Evolutionary conservation across 768 basidiomycete species (phyloP).

Genomic region (Cyclocybe cylindracea): DNA sequence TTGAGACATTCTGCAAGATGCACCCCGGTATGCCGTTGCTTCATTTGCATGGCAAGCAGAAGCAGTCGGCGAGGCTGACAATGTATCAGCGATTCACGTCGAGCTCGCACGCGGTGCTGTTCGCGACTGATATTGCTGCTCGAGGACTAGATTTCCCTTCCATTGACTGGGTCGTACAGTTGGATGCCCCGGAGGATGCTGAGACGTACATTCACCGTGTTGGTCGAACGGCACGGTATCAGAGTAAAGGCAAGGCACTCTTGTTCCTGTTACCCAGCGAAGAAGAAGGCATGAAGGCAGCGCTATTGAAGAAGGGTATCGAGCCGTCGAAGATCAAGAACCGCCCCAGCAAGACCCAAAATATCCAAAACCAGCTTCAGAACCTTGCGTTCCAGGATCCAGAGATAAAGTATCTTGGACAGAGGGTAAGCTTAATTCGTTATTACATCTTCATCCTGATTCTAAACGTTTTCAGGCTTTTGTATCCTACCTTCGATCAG

Average conservation of each 20-base stretch:
- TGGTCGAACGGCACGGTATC: slow-evolving; percentile 92
- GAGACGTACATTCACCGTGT: slow-evolving; percentile 98
- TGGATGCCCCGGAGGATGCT: slow-evolving; percentile 95
- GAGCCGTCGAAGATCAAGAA: slow-evolving; percentile 82
- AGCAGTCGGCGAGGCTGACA: slow-evolving; percentile 83
- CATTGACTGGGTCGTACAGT: slow-evolving; percentile 95
- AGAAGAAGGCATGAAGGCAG: slow-evolving; percentile 84
- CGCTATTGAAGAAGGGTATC: slow-evolving; percentile 73
- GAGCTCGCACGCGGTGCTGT: slow-evolving; percentile 80
- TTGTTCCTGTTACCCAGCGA: slow-evolving; percentile 87
- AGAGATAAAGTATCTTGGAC: slow-evolving; percentile 95
- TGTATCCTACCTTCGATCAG: slow-evolving; percentile 91
- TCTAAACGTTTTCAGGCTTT: slow-evolving; percentile 64
- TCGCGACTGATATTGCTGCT: slow-evolving; percentile 96
- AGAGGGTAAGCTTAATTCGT: slow-evolving; percentile 60
- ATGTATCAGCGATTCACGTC: slow-evolving; percentile 85
- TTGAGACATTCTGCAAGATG: slow-evolving; percentile 93
- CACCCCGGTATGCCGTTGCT: slow-evolving; percentile 94
- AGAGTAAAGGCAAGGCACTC: slow-evolving; percentile 84
- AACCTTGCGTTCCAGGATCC: slow-evolving; percentile 93
- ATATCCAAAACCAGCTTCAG: slow-evolving; percentile 86
- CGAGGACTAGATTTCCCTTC: slow-evolving; percentile 96
- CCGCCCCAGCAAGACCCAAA: slow-evolving; percentile 81
- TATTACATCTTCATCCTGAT: neutral
- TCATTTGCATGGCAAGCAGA: slow-evolving; percentile 95